phyloP scores from a whole-genome alignment of 1,284 basidiomycete genomes.

The Leccinum pachyderme region DNA sequence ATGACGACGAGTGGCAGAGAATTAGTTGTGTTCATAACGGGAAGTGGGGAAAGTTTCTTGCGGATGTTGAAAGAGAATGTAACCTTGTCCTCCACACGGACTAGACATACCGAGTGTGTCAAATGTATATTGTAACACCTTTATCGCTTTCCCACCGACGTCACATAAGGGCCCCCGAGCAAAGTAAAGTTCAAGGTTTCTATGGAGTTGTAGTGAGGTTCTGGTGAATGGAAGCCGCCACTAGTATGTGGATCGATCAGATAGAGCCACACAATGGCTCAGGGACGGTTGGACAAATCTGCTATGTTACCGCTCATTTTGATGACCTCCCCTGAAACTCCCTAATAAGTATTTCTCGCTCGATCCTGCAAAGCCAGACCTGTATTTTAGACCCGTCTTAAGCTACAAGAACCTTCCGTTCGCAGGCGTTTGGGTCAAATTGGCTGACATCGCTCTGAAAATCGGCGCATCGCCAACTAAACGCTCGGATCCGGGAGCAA shows the following conservation, averaged over 20 bases:
- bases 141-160: not conserved
- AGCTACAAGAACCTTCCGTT: slow-evolving; percentile 34
- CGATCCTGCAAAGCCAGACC: not conserved
- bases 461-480: slow-evolving; percentile 27
- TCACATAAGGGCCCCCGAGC: not conserved
- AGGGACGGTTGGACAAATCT: not conserved
- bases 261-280: not conserved
- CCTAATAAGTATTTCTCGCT: not conserved
- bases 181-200: not conserved
- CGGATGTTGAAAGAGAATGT: slow-evolving; percentile 25
- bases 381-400: slow-evolving; percentile 22
- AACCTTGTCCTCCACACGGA: slow-evolving; percentile 6
- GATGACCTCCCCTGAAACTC: not conserved
- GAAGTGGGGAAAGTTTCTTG: slow-evolving; percentile 24
- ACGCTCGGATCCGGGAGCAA: slow-evolving; percentile 10
- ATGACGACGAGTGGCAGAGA: slow-evolving; percentile 27
- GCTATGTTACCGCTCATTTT: not conserved
- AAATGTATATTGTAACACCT: not conserved
- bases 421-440: slow-evolving; percentile 30
- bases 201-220: not conserved
- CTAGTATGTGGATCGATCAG: not conserved
- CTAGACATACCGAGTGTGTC: not conserved
- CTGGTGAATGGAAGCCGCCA: not conserved
- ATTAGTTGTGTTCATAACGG: slow-evolving; percentile 23
- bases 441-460: slow-evolving; percentile 27